Conservation (phyloP, 257 asterid species). For the Apocynum venetum region DNA sequence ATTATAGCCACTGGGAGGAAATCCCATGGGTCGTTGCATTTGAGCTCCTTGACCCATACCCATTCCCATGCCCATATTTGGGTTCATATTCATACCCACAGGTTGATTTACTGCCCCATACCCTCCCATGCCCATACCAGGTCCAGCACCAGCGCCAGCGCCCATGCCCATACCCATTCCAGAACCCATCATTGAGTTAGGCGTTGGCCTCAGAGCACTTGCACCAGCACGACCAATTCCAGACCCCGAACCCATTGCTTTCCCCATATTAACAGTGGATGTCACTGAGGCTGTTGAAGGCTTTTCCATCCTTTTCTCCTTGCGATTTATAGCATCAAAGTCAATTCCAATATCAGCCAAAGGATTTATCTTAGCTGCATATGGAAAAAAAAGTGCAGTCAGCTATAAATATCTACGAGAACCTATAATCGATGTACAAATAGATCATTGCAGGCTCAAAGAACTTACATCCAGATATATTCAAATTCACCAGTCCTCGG, state of each 20-base stretch:
- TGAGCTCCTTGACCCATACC: slow-evolving; percentile 36
- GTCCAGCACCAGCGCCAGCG: slow-evolving; percentile 33
- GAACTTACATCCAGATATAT: slow-evolving; percentile 91
- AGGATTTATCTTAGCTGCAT: slow-evolving; percentile 91
- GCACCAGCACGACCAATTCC: slow-evolving; percentile 92
- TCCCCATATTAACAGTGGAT: slow-evolving; percentile 84
- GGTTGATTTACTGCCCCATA: slow-evolving; percentile 31
- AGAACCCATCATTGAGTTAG: slow-evolving; percentile 57
- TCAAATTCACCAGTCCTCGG: slow-evolving; percentile 89
- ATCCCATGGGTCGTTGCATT: slow-evolving; percentile 66
- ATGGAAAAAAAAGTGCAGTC: slow-evolving; percentile 4
- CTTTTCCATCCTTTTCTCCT: slow-evolving; percentile 94
- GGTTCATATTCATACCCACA: slow-evolving; percentile 23
- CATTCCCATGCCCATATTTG: slow-evolving; percentile 32
- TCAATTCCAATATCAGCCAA: slow-evolving; percentile 90
- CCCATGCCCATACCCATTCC: slow-evolving; percentile 47
- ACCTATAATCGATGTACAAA: neutral
- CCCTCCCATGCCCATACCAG: slow-evolving; percentile 36
- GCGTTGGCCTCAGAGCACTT: slow-evolving; percentile 52
- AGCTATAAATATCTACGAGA: slow-evolving; percentile 12
- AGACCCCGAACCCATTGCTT: slow-evolving; percentile 98
- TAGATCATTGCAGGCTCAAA: slow-evolving; percentile 4
- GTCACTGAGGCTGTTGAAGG: slow-evolving; percentile 52
- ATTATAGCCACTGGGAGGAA: slow-evolving; percentile 69
- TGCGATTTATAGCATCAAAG: slow-evolving; percentile 91